Evolutionary conservation across 352 stramenopile species (phyloP), one percentile per base, ranked within the genome.

Genomic region (Pythium utonaiense): DNA sequence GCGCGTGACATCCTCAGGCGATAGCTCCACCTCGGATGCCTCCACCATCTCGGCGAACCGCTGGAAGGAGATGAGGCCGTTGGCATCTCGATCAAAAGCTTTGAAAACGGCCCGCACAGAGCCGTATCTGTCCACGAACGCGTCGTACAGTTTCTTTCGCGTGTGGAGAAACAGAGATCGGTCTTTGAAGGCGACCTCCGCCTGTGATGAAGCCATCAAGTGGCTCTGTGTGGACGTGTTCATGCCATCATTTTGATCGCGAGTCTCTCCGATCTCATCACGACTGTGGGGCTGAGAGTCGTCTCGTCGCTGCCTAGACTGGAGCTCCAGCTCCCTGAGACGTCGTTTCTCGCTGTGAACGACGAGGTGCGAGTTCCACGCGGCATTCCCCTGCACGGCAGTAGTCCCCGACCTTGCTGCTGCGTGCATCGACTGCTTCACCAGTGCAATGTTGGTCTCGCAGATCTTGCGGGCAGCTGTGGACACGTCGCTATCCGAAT

Each of bases 91-190:
- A 58, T 93, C 83, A 52, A 93, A 89, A 6, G 83, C 83, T 34
- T 71, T 71, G 62, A 90, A 93, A 17, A 91, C 83, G 8, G 83
- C 79, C 28, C 79, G 78, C 68, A 93, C 83, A 1, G 83, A 93
- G 3, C 83, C 83, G 49, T 91, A 93, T 45, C 83, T 83, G 31
- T 83, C 67, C 53, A 89, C 74, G 40, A 91, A 88, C 2, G 82
- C 76, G 33, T 80, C 75, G 47, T 75, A 86, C 14, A 93, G 53
- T 52, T 77, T 83, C 25, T 74, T 57, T 24, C 83, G 74, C 47
- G 77, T 80, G 47, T 64, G 63, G 10, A 67, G 45, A 17, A 89
- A 72, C 53, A 59, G 28, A 25, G 47, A 27, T 1, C 38, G 62
- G 19, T 69, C 62, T 33, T 10, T 58, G 1, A 30, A 5, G 4